Evolutionary conservation across 1,284 basidiomycete species (phyloP).

Genomic region (Microstroma glucosiphilum): DNA sequence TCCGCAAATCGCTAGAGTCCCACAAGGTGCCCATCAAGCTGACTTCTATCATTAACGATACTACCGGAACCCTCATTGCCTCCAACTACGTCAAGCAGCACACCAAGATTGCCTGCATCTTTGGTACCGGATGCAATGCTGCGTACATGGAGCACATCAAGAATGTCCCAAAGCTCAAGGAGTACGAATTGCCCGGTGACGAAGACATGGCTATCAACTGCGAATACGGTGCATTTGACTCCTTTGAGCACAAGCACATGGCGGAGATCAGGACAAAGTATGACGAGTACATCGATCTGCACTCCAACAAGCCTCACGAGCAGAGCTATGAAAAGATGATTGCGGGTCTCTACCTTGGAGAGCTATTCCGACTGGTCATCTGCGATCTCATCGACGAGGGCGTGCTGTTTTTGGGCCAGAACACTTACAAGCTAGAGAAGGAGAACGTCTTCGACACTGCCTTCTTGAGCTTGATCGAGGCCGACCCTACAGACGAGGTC

Average conservation of each 20-base stretch:
- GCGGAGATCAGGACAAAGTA: constrained; percentile 74
- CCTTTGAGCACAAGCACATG: constrained; percentile 86
- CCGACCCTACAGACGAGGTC: constrained; percentile 95
- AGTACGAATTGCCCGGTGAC: constrained; percentile 64
- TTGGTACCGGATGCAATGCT: constrained; percentile 96
- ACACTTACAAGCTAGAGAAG: constrained; percentile 90
- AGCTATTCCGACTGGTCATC: constrained; percentile 86
- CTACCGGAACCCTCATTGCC: constrained; percentile 91
- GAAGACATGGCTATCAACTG: constrained; percentile 93
- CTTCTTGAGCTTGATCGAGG: constrained; percentile 92
- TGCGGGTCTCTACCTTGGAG: constrained; percentile 92
- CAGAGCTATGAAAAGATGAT: constrained; percentile 98
- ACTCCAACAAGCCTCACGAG: constrained; percentile 91
- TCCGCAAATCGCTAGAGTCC: constrained; percentile 71
- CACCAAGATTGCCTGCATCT: constrained; percentile 91
- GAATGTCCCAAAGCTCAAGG: constrained; percentile 67
- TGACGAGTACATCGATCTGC: constrained; percentile 83
- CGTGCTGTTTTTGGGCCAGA: constrained; percentile 92
- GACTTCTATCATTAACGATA: constrained; percentile 66
- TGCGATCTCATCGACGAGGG: constrained; percentile 95
- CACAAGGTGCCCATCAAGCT: constrained; percentile 51
- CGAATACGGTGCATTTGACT: constrained; percentile 96
- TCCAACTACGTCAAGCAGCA: constrained; percentile 87
- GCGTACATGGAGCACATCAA: constrained; percentile 73
- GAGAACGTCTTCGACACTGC: constrained; percentile 91